Conservation (phyloP, 805 yeast genomes). For the Monosporozyma yasuniensis region DNA sequence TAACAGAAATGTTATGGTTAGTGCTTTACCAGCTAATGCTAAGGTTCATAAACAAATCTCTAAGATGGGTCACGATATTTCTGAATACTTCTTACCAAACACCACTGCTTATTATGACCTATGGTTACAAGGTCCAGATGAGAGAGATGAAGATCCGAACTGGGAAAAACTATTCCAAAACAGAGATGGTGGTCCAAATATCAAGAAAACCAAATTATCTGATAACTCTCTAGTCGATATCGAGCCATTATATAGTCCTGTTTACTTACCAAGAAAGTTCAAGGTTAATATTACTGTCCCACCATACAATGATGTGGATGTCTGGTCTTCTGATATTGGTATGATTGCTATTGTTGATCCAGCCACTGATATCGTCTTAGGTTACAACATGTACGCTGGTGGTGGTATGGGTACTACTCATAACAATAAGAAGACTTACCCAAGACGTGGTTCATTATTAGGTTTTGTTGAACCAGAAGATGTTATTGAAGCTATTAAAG, state of each 20-base stretch:
- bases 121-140: slow-evolving; percentile 86
- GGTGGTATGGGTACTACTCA: slow-evolving; percentile 99
- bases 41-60: slow-evolving; percentile 71
- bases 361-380: slow-evolving; percentile 49
- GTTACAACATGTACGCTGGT: slow-evolving; percentile 86
- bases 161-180: slow-evolving; percentile 55
- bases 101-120: slow-evolving; percentile 96
- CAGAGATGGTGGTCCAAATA: slow-evolving; percentile 67
- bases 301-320: slow-evolving; percentile 94
- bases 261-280: slow-evolving; percentile 90
- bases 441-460: slow-evolving; percentile 82
- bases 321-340: slow-evolving; percentile 91
- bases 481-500: slow-evolving; percentile 73
- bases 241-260: slow-evolving; percentile 83
- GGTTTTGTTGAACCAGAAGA: slow-evolving; percentile 68
- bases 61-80: slow-evolving; percentile 51
- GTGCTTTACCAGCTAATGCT: slow-evolving; percentile 82
- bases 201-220: slow-evolving; percentile 74
- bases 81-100: slow-evolving; percentile 76
- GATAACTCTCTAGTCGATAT: slow-evolving; percentile 74
- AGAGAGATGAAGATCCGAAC: slow-evolving; percentile 52
- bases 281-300: slow-evolving; percentile 92
- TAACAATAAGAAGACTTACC: slow-evolving; percentile 92
- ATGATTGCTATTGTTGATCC: slow-evolving; percentile 75
- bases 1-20: slow-evolving; percentile 86